These are phyloP conservation scores for Trichoderma koningiopsis DNA, from an alignment of 2,329 filamentous ascomycete species.

Conservation along the genomic window DNA sequence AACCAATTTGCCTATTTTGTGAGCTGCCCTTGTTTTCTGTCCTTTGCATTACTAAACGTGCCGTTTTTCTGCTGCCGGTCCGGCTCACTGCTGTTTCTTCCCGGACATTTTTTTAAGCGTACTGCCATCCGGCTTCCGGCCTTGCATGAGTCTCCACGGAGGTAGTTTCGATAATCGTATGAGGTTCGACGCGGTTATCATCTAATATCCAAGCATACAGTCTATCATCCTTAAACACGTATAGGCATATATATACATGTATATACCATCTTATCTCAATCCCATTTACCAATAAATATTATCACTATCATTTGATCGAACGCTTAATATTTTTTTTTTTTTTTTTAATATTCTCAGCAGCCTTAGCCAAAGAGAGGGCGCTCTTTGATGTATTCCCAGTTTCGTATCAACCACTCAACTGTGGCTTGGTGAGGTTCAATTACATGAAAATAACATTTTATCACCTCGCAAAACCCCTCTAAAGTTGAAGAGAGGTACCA, in stretches of 20 bases:
- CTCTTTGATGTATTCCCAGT: too few species aligned
- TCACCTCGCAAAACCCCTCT: too few species aligned
- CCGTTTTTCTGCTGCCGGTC: not conserved
- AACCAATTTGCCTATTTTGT: not conserved
- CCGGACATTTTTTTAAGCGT: not conserved
- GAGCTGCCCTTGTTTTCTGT: not conserved
- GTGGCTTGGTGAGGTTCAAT: too few species aligned
- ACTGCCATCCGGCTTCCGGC: slow-evolving; percentile 3
- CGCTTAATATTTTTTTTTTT: too few species aligned
- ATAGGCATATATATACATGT: not conserved
- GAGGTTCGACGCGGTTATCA: not conserved
- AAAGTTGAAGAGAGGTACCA: too few species aligned
- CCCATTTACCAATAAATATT: not conserved
- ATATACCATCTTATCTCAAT: not conserved
- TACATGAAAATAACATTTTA: too few species aligned
- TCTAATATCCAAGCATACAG: not conserved
- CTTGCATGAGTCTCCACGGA: not conserved
- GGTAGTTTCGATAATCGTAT: not conserved
- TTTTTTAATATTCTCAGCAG: too few species aligned
- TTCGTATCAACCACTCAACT: too few species aligned
- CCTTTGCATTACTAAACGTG: not conserved
- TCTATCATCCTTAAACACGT: not conserved
- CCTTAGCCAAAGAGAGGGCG: too few species aligned
- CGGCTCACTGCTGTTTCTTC: not conserved
- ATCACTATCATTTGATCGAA: too few species aligned